Evolutionary conservation across 176 grass and related monocot species (phyloP).

Genomic region (Aegilops umbellulata): DNA sequence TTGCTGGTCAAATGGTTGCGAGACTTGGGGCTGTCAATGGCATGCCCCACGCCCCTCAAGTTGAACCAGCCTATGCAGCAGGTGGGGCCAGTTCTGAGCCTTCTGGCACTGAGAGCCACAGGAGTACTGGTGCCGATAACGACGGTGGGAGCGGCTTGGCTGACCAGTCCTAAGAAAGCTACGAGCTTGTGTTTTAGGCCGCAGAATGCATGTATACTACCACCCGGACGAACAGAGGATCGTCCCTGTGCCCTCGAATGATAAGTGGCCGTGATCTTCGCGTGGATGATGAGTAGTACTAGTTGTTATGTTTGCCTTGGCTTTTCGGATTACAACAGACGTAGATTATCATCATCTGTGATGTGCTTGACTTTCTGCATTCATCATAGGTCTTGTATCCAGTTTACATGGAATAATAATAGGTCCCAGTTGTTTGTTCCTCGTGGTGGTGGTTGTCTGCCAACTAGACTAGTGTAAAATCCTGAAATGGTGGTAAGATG

Average conservation of each 20-base stretch:
- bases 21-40: slow-evolving; percentile 62
- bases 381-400: slow-evolving; percentile 22
- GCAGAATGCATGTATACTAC: slow-evolving; percentile 38
- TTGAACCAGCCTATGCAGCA: slow-evolving; percentile 37
- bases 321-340: slow-evolving; percentile 24
- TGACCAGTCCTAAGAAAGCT: slow-evolving; percentile 1
- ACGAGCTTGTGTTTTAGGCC: slow-evolving; percentile 20
- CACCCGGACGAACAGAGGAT: slow-evolving; percentile 33
- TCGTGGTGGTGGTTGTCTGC: not conserved
- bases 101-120: slow-evolving; percentile 48
- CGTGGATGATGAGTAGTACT: slow-evolving; percentile 27
- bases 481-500: not conserved
- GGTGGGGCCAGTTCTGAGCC: slow-evolving; percentile 27
- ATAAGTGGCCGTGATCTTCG: slow-evolving; percentile 44
- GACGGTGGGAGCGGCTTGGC: slow-evolving; percentile 40
- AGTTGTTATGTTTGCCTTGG: slow-evolving; percentile 15
- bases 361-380: not conserved
- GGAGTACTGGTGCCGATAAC: slow-evolving; percentile 63
- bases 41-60: slow-evolving; percentile 49
- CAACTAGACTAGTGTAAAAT: slow-evolving; percentile 2
- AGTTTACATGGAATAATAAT: slow-evolving; percentile 13
- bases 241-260: slow-evolving; percentile 44
- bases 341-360: slow-evolving; percentile 17
- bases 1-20: slow-evolving; percentile 49
- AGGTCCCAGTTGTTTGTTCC: not conserved